Conservation (phyloP, 2,329 filamentous ascomycete genomes). For the Onygenales sp. region DNA sequence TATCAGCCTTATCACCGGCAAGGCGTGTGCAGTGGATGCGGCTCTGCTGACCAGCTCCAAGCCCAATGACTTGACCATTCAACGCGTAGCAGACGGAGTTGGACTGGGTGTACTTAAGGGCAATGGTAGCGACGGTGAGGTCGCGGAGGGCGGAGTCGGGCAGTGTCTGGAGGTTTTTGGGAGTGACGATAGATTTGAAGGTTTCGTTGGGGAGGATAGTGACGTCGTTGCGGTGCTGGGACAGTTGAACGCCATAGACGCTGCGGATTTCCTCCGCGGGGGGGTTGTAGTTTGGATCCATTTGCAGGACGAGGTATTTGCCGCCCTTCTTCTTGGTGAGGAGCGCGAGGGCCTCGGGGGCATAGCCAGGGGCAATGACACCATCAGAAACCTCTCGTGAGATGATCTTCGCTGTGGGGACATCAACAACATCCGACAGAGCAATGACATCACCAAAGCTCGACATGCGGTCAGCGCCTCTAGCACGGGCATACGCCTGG, state of each 20-base stretch:
- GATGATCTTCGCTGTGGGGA: constrained; percentile 94
- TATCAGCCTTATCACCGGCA: constrained; percentile 95
- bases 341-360: constrained; percentile 76
- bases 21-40: constrained; percentile 97
- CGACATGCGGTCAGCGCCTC: constrained; percentile 96
- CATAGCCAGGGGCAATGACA: constrained; percentile 83
- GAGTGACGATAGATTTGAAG: constrained; percentile 77
- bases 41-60: constrained; percentile 93
- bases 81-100: constrained; percentile 98
- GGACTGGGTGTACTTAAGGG: constrained; percentile 96
- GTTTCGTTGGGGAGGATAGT: constrained; percentile 70
- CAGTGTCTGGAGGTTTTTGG: constrained; percentile 64
- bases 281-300: constrained; percentile 82
- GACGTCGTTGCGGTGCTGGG: constrained; percentile 88
- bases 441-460: constrained; percentile 97
- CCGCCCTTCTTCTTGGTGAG: constrained; percentile 97
- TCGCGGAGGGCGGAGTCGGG: constrained; percentile 78
- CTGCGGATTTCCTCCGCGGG: constrained; percentile 65
- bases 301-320: constrained; percentile 91
- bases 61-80: constrained; percentile 85
- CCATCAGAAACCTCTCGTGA: constrained; percentile 96
- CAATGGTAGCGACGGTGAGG: constrained; percentile 89
- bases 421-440: constrained; percentile 80
- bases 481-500: constrained; percentile 89
- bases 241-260: constrained; percentile 79